These are phyloP conservation scores for Adansonia rubrostipa DNA, from an alignment of 441 rosid species.

Conservation along the genomic window DNA sequence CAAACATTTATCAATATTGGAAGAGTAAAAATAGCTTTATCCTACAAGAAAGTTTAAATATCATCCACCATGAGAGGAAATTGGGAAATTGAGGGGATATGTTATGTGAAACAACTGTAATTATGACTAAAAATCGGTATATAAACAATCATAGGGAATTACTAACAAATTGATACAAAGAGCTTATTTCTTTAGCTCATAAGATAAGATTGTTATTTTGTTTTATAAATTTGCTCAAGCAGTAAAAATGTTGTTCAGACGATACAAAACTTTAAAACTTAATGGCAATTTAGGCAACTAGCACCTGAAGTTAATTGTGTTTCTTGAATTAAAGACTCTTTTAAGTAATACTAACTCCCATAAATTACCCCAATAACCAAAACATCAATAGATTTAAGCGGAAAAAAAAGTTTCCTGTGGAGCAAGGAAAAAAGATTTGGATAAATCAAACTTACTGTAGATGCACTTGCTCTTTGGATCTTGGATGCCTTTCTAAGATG, in stretches of 20 bases:
- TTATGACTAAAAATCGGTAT: not conserved
- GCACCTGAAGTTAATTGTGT: not conserved
- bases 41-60: not conserved
- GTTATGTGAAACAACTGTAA: not conserved
- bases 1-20: not conserved
- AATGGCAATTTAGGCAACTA: not conserved
- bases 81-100: not conserved
- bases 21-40: not conserved
- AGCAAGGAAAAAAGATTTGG: not conserved
- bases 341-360: not conserved
- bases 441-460: constrained; percentile 45
- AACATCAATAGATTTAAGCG: not conserved
- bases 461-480: constrained; percentile 59
- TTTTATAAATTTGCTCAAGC: not conserved
- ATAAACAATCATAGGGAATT: not conserved
- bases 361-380: constrained; percentile 1
- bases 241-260: not conserved
- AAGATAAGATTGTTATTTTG: not conserved
- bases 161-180: not conserved
- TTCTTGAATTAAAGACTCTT: not conserved
- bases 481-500: constrained; percentile 61
- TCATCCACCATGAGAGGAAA: not conserved
- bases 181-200: not conserved
- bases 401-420: not conserved
- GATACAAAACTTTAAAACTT: not conserved